Base-by-base conservation (phyloP, 2,329 filamentous ascomycete genomes). In the Microcyclosporella mali region DNA sequence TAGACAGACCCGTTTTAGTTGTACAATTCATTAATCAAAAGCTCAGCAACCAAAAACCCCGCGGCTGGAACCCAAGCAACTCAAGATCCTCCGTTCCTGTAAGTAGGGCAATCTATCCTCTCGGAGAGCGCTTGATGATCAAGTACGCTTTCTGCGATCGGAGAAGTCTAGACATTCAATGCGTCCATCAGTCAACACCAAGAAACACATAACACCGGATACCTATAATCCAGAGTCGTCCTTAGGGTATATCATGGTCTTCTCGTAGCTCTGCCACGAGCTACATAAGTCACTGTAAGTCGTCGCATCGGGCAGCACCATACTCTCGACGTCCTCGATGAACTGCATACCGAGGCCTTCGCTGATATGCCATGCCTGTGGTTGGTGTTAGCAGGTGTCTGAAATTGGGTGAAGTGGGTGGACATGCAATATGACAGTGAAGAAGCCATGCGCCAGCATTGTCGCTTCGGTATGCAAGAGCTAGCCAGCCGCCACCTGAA, bases 401-500 rank as follows among this genome's bases (percentile, higher is more conserved):
- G 30, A 4, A 14, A 14, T 12, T 32, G n/a, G n/a, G n/a, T n/a
- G n/a, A n/a, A n/a, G n/a, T 25, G 9, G 9, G 9, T 25, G 9
- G 21, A 25, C 21, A 25, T 25, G 9, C 21, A n/a, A 46, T 33
- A 25, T 43, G 40, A 17, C 45, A 43, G 25, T 40, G 40, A 9
- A 44, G 27, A 17, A 29, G 41, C 41, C 33, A 43, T n/a, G 28
- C 31, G 14, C 30, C 34, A 33, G 28, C 2, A 53, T 76, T 76
- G 54, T 78, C 69, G 1, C 70, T 65, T 43, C 66, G 51, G 50
- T 74, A 76, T 1, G 66, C 72, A 7, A 77, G 58, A 2, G 70
- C 69, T 8, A 76, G 53, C 53, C 71, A 70, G 0, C 73, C 73
- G 9, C 57, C 56, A 2, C 56, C 53, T 0, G 68, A 66, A 1